These are phyloP conservation scores for Tagetes erecta DNA, from an alignment of 129 eudicot genomes.

Conservation along the genomic window DNA sequence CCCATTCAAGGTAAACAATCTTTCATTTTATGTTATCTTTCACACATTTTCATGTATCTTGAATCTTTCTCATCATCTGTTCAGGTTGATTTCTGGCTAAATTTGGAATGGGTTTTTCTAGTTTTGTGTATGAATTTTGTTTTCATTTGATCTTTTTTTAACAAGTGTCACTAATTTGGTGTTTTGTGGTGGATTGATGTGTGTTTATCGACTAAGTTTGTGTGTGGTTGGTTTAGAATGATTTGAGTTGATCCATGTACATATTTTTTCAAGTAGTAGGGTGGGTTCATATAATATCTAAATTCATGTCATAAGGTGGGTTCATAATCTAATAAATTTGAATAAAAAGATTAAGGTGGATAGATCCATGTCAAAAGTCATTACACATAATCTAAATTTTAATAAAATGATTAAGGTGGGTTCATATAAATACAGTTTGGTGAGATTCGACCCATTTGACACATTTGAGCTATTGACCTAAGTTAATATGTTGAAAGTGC, in stretches of 20 bases:
- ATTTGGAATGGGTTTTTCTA: slow-evolving; percentile 2
- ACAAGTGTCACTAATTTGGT: background rate
- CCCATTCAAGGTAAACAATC: slow-evolving; percentile 22
- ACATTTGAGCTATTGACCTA: background rate
- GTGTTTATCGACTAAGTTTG: slow-evolving; percentile 11
- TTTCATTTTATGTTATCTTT: background rate
- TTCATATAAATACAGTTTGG: background rate
- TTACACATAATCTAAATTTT: background rate
- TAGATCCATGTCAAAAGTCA: background rate
- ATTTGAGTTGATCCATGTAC: slow-evolving; percentile 44
- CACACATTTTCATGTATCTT: too few relatives aligned
- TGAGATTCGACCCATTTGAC: background rate
- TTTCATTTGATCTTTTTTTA: background rate
- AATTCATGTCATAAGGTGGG: too few relatives aligned
- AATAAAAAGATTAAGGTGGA: too few relatives aligned
- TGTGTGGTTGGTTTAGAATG: slow-evolving; percentile 14
- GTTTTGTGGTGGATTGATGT: slow-evolving; percentile 14
- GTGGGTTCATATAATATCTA: too few relatives aligned
- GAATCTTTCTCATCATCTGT: too few relatives aligned
- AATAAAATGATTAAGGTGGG: background rate
- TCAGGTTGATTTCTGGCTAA: background rate
- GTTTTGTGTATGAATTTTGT: background rate
- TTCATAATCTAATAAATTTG: too few relatives aligned
- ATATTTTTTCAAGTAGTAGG: background rate
- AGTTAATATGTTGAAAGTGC: background rate